A percentile compares a stretch with the other conserved stretches of the same genome.
phyloP scores from a whole-genome alignment of 2,329 filamentous ascomycete species.

The Xylaria sp. region DNA sequence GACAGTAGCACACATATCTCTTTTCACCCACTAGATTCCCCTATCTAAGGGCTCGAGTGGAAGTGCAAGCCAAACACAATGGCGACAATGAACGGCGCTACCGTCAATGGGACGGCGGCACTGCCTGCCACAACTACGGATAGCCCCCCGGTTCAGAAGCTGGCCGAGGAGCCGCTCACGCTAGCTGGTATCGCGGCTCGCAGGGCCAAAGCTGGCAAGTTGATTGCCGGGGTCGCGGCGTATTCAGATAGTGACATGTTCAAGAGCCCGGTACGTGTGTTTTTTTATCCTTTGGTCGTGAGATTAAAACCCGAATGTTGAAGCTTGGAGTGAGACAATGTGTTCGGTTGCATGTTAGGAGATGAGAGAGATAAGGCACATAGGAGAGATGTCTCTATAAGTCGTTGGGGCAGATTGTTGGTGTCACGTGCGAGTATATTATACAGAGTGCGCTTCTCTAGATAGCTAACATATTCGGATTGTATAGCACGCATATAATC shows the following conservation, averaged over 20 bases:
- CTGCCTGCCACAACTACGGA: constrained; percentile 33
- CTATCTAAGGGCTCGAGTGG: not conserved
- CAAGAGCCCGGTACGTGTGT: constrained; percentile 72
- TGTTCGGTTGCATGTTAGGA: not conserved
- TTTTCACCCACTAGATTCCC: not conserved
- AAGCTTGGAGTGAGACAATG: not conserved
- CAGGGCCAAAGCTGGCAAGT: constrained; percentile 76
- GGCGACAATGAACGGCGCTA: constrained; percentile 28
- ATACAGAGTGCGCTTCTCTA: not conserved
- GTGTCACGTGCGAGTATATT: constrained; percentile 14
- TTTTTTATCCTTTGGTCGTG: not conserved
- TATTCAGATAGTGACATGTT: constrained; percentile 84
- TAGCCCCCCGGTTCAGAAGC: constrained; percentile 36
- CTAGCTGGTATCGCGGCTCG: constrained; percentile 74
- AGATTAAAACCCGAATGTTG: not conserved
- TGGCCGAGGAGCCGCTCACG: constrained; percentile 58
- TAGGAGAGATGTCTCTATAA: not conserved
- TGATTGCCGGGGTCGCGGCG: constrained; percentile 81
- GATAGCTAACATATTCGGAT: constrained; percentile 36
- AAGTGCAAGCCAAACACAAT: constrained; percentile 17
- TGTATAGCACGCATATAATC: constrained; percentile 60
- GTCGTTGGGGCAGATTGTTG: not conserved
- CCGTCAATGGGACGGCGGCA: constrained; percentile 16
- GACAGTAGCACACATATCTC: not conserved
- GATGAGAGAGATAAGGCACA: no score